Conservation (phyloP, 2,329 filamentous ascomycete species). For the Penicillium olsonii region DNA sequence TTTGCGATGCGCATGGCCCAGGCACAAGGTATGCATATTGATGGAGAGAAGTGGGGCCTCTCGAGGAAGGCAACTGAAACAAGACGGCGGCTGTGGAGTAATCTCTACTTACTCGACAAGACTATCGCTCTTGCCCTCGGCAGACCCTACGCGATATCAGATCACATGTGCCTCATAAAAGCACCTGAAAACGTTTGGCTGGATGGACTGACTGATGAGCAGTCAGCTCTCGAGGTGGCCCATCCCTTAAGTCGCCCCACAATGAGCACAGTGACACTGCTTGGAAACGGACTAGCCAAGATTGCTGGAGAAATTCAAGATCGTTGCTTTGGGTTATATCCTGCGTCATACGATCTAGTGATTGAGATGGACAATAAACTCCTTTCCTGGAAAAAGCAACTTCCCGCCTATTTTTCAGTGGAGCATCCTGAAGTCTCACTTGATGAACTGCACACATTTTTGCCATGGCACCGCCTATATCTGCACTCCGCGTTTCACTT, state of each 20-base stretch:
- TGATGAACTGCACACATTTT: slow-evolving; percentile 31
- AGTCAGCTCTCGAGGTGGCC: slow-evolving; percentile 23
- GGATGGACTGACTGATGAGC: slow-evolving; percentile 37
- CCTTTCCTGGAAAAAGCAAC: slow-evolving; percentile 31
- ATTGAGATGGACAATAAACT: slow-evolving; percentile 38
- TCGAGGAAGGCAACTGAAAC: slow-evolving; percentile 41
- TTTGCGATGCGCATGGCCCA: slow-evolving; percentile 49
- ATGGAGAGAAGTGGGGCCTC: slow-evolving; percentile 43
- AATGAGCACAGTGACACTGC: slow-evolving; percentile 33
- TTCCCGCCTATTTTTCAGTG: slow-evolving; percentile 40
- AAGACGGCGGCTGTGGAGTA: slow-evolving; percentile 43
- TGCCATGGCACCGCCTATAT: slow-evolving; percentile 42
- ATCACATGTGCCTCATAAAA: slow-evolving; percentile 42
- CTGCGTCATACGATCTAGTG: slow-evolving; percentile 42
- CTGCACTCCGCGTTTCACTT: slow-evolving; percentile 46
- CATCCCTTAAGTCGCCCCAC: slow-evolving; percentile 36
- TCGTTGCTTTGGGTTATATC: slow-evolving; percentile 40
- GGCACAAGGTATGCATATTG: slow-evolving; percentile 48
- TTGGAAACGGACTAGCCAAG: slow-evolving; percentile 36
- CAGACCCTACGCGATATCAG: slow-evolving; percentile 43
- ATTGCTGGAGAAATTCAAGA: slow-evolving; percentile 46
- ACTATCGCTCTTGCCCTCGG: slow-evolving; percentile 45
- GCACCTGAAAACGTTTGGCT: slow-evolving; percentile 43
- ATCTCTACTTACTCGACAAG: slow-evolving; percentile 43
- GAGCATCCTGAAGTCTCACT: slow-evolving; percentile 34